Evolutionary conservation across 441 rosid species (phyloP).

Genomic region (Melastoma candidum): DNA sequence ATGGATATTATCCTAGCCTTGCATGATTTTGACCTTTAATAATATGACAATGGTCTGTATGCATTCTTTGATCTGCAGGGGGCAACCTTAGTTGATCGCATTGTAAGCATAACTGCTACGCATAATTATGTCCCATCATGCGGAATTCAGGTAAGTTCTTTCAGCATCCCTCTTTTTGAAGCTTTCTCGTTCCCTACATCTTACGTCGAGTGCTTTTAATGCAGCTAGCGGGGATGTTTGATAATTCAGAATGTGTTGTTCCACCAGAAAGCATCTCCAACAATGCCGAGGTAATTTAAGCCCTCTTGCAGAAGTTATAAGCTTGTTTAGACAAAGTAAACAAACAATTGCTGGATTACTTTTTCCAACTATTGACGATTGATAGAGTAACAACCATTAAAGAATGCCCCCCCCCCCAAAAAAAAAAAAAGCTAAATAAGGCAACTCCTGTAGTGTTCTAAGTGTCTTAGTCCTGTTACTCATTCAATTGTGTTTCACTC

Average conservation of each 20-base stretch:
- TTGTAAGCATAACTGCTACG: constrained; percentile 39
- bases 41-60: neutral
- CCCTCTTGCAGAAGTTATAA: too few relatives aligned
- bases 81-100: constrained; percentile 58
- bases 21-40: neutral
- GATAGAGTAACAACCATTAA: too few relatives aligned
- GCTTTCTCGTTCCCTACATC: neutral
- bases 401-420: too few relatives aligned
- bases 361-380: too few relatives aligned
- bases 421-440: too few relatives aligned
- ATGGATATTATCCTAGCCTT: too few relatives aligned
- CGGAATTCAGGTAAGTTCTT: constrained; percentile 29
- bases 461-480: too few relatives aligned
- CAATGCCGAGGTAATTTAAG: constrained; percentile 40
- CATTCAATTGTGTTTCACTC: too few relatives aligned
- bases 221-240: constrained; percentile 62
- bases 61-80: constrained; percentile 27
- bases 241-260: constrained; percentile 29
- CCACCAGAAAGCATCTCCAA: constrained; percentile 30
- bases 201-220: constrained; percentile 11
- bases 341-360: too few relatives aligned
- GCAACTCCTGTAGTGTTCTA: too few relatives aligned
- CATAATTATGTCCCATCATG: constrained; percentile 37
- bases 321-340: too few relatives aligned
- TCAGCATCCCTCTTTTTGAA: constrained; percentile 5